Evolutionary conservation across 1,139 yeast genomes (phyloP).

Genomic region (Spathaspora jeffriesii): DNA sequence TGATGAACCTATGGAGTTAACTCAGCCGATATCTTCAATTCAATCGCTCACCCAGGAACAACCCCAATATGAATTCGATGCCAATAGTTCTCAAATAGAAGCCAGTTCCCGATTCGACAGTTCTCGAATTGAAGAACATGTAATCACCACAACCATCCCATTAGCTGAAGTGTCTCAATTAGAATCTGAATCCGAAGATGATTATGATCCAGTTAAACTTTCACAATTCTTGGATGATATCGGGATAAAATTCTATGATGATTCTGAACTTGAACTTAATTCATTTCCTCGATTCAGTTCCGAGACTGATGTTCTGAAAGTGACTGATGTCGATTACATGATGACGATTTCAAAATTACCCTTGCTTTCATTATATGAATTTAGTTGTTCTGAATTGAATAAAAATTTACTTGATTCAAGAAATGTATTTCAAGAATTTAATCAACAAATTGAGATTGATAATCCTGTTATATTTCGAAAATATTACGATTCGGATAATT

Average conservation of each 20-base stretch:
- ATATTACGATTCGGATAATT: slow-evolving; percentile 38
- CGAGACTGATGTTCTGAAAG: slow-evolving; percentile 10
- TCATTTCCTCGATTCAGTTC: slow-evolving; percentile 21
- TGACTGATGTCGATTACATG: slow-evolving; percentile 28
- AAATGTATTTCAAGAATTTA: slow-evolving; percentile 42
- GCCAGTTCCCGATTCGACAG: too few species aligned
- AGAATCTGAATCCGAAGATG: slow-evolving; percentile 16
- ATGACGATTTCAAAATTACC: slow-evolving; percentile 32
- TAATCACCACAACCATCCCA: slow-evolving; percentile 26
- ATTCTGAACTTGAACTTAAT: slow-evolving; percentile 40
- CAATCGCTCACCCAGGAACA: background rate
- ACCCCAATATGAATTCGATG: background rate
- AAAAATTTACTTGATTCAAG: slow-evolving; percentile 52
- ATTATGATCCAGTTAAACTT: slow-evolving; percentile 35
- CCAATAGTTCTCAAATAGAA: slow-evolving; percentile 5
- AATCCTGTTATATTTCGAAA: slow-evolving; percentile 52
- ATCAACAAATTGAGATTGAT: slow-evolving; percentile 41
- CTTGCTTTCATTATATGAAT: slow-evolving; percentile 48
- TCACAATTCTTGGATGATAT: slow-evolving; percentile 46
- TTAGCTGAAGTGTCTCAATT: slow-evolving; percentile 25
- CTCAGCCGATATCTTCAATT: background rate
- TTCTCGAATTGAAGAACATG: slow-evolving; percentile 11
- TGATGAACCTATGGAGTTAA: background rate
- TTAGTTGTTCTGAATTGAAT: slow-evolving; percentile 54
- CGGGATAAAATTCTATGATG: slow-evolving; percentile 54